These are phyloP conservation scores for Xylaria sp. DNA, from an alignment of 2,329 filamentous ascomycete species.

Conservation along the genomic window DNA sequence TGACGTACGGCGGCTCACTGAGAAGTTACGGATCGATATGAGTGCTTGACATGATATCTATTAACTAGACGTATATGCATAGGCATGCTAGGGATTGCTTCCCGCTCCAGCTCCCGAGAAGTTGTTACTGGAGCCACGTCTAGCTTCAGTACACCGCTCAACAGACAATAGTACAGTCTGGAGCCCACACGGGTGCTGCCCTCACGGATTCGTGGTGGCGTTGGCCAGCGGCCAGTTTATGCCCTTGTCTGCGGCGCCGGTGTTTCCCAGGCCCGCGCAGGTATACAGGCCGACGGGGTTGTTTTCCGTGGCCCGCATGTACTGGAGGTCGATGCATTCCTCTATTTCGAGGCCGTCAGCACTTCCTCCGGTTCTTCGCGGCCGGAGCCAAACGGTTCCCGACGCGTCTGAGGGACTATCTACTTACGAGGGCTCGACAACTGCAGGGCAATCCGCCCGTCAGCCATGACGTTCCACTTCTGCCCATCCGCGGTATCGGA, in stretches of 20 bases:
- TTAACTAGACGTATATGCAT: background rate
- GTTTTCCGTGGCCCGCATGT: constrained; percentile 48
- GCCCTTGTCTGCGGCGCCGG: constrained; percentile 47
- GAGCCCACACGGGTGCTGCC: background rate
- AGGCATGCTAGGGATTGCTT: background rate
- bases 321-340: constrained; percentile 49
- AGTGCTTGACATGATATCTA: background rate
- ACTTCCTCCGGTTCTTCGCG: background rate
- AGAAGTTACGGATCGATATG: background rate
- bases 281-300: constrained; percentile 49
- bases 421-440: constrained; percentile 44
- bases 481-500: constrained; percentile 42
- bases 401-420: background rate
- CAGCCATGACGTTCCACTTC: constrained; percentile 46
- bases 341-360: constrained; percentile 35
- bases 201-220: constrained; percentile 31
- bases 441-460: constrained; percentile 47
- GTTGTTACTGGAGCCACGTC: background rate
- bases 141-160: background rate
- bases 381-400: background rate
- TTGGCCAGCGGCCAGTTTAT: constrained; percentile 49
- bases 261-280: constrained; percentile 48
- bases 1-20: background rate
- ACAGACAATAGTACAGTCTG: background rate
- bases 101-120: background rate